phyloP scores from a whole-genome alignment of 2,329 filamentous ascomycete genomes.

The Teratosphaeriaceae sp. region DNA sequence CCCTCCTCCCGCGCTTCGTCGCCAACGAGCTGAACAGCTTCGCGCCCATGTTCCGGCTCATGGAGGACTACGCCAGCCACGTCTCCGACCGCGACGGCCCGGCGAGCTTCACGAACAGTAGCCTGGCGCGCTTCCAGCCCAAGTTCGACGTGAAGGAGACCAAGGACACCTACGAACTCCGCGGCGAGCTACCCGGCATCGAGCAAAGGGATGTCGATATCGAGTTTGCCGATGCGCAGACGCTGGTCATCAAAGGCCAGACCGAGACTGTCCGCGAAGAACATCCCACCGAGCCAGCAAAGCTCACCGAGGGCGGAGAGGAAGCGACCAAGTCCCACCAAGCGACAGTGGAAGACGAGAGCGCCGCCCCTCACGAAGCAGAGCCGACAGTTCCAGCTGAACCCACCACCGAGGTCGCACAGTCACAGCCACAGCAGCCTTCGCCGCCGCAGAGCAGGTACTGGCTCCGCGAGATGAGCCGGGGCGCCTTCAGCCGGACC shows the following conservation, averaged over 20 bases:
- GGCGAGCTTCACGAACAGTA: constrained; percentile 9
- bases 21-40: constrained; percentile 24
- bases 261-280: constrained; percentile 59
- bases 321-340: constrained; percentile 33
- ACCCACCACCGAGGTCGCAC: constrained; percentile 27
- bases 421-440: constrained; percentile 18
- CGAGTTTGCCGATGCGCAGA: constrained; percentile 72
- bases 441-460: constrained; percentile 49
- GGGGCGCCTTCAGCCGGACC: constrained; percentile 53
- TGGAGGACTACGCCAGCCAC: constrained; percentile 40
- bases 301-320: constrained; percentile 24
- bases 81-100: constrained; percentile 11
- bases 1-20: constrained; percentile 31
- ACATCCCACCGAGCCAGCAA: constrained; percentile 11
- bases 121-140: constrained; percentile 57
- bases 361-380: constrained; percentile 12
- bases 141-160: constrained; percentile 74
- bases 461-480: constrained; percentile 59
- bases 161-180: constrained; percentile 62
- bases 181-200: constrained; percentile 73
- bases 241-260: constrained; percentile 62
- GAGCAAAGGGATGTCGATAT: constrained; percentile 67
- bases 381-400: constrained; percentile 11
- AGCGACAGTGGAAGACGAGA: constrained; percentile 62
- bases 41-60: constrained; percentile 40